Conservation (phyloP, 2,329 filamentous ascomycete species). For the Alternaria brassicicola region DNA sequence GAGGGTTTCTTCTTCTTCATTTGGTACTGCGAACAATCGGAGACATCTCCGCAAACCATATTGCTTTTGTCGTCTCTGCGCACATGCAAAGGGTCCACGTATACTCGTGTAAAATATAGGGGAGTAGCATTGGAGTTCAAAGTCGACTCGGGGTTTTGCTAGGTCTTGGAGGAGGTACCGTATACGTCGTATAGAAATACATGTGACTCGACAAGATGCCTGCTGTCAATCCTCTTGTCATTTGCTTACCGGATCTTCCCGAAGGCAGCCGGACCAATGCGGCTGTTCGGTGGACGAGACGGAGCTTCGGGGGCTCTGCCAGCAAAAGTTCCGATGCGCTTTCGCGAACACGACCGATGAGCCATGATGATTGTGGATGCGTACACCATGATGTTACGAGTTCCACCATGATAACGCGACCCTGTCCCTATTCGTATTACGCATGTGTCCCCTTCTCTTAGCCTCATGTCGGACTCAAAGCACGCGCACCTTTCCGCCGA, state of each 20-base stretch:
- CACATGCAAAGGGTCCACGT: background rate
- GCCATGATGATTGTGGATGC: background rate
- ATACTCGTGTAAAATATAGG: too few species aligned
- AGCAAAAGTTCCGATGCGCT: conserved; percentile 2
- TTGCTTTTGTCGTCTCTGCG: background rate
- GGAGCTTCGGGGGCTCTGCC: conserved; percentile 11
- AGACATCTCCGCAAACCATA: background rate
- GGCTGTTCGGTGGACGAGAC: conserved; percentile 12
- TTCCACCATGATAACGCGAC: conserved; percentile 2
- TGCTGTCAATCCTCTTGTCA: conserved; percentile 3
- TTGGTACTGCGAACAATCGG: background rate
- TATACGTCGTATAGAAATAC: background rate
- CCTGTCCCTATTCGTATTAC: background rate
- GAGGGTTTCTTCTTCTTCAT: too few species aligned
- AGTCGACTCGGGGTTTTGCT: background rate
- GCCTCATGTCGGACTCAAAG: conserved; percentile 29
- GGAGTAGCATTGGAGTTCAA: background rate
- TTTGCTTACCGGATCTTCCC: background rate
- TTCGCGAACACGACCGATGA: background rate
- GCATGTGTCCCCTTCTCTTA: conserved; percentile 11
- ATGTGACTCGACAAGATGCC: background rate
- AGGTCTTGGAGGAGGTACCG: background rate
- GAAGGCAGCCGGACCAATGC: conserved; percentile 27
- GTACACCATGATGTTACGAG: background rate
- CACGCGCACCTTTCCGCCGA: conserved; percentile 17